phyloP scores from a whole-genome alignment of 1,284 basidiomycete genomes.

The Ganoderma lucidum region DNA sequence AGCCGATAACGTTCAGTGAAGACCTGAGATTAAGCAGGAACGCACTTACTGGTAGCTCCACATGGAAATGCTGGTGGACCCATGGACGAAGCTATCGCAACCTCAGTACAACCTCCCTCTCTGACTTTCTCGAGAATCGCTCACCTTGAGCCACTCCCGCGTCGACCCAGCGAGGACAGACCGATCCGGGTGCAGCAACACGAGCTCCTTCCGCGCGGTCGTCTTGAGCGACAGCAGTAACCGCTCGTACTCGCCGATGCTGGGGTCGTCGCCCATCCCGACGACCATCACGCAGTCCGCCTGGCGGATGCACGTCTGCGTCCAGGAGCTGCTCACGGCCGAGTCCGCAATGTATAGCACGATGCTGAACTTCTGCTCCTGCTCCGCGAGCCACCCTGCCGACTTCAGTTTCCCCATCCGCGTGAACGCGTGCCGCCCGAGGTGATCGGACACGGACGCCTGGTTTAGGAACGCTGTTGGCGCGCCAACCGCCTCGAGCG shows the following conservation, averaged over 20 bases:
- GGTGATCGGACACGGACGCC: constrained; percentile 87
- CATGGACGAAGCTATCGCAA: constrained; percentile 83
- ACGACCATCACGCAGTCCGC: constrained; percentile 97
- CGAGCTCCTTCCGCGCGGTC: constrained; percentile 95
- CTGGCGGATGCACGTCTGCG: constrained; percentile 96
- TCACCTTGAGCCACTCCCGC: constrained; percentile 93
- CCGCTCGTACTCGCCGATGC: constrained; percentile 92
- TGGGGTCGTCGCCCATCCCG: constrained; percentile 93
- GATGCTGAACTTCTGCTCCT: constrained; percentile 90
- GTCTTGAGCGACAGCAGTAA: constrained; percentile 95
- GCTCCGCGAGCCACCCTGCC: constrained; percentile 93
- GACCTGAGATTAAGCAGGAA: neutral
- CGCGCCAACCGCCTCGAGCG: constrained; percentile 89
- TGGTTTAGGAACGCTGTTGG: constrained; percentile 92
- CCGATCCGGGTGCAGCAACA: constrained; percentile 93
- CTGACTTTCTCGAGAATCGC: constrained; percentile 25
- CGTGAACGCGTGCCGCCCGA: constrained; percentile 93
- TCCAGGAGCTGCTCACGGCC: constrained; percentile 92
- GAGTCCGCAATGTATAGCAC: constrained; percentile 96
- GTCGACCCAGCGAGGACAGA: constrained; percentile 93
- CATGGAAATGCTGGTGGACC: constrained; percentile 93
- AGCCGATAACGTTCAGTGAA: neutral
- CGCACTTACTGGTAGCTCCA: constrained; percentile 79
- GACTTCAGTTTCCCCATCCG: constrained; percentile 95
- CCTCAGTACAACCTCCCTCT: neutral